phyloP scores from a whole-genome alignment of 768 basidiomycete species.

The Kwoniella heveanensis region DNA sequence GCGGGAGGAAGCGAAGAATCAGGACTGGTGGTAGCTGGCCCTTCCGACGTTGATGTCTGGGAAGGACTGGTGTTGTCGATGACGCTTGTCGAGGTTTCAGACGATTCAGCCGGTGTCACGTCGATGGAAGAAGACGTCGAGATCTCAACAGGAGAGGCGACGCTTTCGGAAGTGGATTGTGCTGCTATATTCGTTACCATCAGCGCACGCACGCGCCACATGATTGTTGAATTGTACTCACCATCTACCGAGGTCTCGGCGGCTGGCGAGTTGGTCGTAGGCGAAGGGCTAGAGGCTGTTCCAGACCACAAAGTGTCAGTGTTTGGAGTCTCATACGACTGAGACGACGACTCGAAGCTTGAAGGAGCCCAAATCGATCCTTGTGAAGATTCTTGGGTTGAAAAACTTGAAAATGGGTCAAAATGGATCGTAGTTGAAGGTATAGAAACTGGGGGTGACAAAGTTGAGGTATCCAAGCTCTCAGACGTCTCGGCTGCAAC shows the following conservation, averaged over 20 bases:
- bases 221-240: not conserved
- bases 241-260: not conserved
- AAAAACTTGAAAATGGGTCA: not conserved
- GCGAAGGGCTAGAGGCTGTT: not conserved
- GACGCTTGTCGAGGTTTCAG: not conserved
- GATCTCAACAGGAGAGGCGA: constrained; percentile 1
- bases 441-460: not conserved
- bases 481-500: not conserved
- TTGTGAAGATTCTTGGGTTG: not conserved
- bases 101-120: not conserved
- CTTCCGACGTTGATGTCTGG: not conserved
- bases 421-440: constrained; percentile 1
- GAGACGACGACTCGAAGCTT: not conserved
- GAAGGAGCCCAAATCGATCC: not conserved
- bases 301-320: not conserved
- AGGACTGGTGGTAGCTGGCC: not conserved
- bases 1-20: not conserved
- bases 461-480: not conserved
- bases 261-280: not conserved
- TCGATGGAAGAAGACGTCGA: not conserved
- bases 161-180: not conserved
- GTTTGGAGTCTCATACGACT: not conserved
- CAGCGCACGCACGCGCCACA: not conserved
- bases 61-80: not conserved
- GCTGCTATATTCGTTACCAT: not conserved